Conservation (phyloP, 2,329 filamentous ascomycete genomes). For the Ophiostoma populinum region DNA sequence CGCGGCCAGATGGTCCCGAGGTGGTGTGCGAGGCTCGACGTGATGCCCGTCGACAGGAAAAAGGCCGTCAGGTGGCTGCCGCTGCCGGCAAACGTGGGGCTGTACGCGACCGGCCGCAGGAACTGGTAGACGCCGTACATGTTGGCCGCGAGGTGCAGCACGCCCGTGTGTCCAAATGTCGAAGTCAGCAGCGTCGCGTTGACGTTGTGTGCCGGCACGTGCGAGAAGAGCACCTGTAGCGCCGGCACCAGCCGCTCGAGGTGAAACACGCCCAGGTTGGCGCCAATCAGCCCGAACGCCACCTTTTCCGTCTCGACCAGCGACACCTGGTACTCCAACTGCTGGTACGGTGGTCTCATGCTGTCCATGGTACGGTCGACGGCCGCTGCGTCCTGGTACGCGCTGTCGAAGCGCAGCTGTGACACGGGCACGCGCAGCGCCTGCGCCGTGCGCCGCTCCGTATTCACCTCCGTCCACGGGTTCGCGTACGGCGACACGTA, state of each 20-base stretch:
- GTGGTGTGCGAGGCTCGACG: constrained; percentile 12
- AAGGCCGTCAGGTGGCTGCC: constrained; percentile 15
- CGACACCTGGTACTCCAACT: neutral
- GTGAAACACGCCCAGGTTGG: constrained; percentile 10
- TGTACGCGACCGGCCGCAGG: constrained; percentile 12
- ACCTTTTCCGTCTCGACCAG: constrained; percentile 9
- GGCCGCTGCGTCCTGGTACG: neutral
- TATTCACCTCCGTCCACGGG: constrained; percentile 1
- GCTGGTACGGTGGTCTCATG: neutral
- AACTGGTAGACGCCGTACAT: constrained; percentile 16
- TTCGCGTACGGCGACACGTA: neutral
- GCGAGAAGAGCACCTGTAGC: constrained; percentile 9
- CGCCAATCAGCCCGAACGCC: constrained; percentile 9
- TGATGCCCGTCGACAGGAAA: constrained; percentile 13
- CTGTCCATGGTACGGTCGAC: neutral
- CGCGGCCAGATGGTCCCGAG: constrained; percentile 11
- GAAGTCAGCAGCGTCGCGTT: constrained; percentile 16
- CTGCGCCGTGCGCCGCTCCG: neutral
- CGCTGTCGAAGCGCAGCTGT: no score
- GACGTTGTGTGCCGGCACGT: constrained; percentile 7
- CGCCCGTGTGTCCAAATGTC: constrained; percentile 16
- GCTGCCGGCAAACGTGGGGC: constrained; percentile 10
- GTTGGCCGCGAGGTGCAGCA: constrained; percentile 15
- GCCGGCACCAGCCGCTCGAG: constrained; percentile 10
- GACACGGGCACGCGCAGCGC: no score